phyloP scores from a whole-genome alignment of 768 basidiomycete genomes.

The Tremella mesenterica region DNA sequence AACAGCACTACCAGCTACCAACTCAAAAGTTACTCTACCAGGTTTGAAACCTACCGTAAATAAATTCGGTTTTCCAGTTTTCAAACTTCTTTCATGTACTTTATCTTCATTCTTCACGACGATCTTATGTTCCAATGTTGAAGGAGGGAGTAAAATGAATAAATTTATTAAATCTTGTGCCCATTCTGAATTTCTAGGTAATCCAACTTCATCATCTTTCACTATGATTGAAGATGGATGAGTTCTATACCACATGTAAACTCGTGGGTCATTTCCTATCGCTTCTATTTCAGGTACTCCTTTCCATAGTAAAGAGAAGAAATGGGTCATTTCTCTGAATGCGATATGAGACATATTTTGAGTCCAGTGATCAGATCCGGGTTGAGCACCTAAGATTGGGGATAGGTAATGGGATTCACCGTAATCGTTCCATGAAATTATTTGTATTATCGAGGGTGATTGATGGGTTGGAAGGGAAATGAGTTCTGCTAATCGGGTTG shows the following conservation, averaged over 20 bases:
- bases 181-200: conserved; percentile 36
- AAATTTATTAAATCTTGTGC: conserved; percentile 42
- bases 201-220: conserved; percentile 22
- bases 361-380: conserved; percentile 43
- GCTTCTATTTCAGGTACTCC: conserved; percentile 1
- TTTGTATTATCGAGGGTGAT: conserved; percentile 38
- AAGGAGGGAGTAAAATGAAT: conserved; percentile 21
- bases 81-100: conserved; percentile 1
- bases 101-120: conserved; percentile 7
- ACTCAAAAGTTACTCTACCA: conserved; percentile 28
- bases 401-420: conserved; percentile 43
- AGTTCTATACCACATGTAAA: conserved; percentile 33
- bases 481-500: conserved; percentile 34
- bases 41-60: conserved; percentile 21
- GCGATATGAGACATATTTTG: conserved; percentile 35
- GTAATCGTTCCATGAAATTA: conserved; percentile 45
- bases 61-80: conserved; percentile 18
- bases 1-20: neutral
- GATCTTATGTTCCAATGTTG: neutral
- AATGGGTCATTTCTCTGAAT: conserved; percentile 33
- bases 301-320: conserved; percentile 31
- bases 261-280: neutral
- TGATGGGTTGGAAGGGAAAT: conserved; percentile 16
- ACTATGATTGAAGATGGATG: conserved; percentile 24
- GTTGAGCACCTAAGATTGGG: conserved; percentile 40